These are phyloP conservation scores for Pseudophaeomoniella oleicola DNA, from an alignment of 2,329 filamentous ascomycete species.

Conservation along the genomic window DNA sequence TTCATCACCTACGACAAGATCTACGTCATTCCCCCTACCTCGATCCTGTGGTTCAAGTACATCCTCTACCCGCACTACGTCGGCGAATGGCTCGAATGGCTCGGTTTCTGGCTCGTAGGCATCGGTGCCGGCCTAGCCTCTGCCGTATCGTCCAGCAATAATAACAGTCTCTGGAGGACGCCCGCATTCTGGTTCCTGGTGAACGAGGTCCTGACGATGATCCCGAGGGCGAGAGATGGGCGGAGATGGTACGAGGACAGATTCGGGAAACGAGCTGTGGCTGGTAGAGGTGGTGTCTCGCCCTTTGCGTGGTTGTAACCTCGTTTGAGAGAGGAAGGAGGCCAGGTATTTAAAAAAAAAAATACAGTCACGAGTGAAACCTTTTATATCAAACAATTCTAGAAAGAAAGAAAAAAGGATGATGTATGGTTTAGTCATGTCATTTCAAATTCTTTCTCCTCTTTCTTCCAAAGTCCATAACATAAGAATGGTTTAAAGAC, in stretches of 20 bases:
- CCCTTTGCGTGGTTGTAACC: conserved; percentile 22
- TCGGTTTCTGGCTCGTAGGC: conserved; percentile 60
- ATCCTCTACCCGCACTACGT: conserved; percentile 88
- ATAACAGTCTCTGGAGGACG: conserved; percentile 47
- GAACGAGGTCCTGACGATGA: conserved; percentile 82
- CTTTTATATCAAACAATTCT: no score
- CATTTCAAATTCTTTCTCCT: no score
- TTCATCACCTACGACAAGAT: conserved; percentile 54
- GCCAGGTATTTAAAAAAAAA: no score
- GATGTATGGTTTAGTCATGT: no score
- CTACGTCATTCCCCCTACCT: conserved; percentile 69
- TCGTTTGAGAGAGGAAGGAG: no score
- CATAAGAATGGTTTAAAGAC: no score
- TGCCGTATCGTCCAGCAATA: conserved; percentile 34
- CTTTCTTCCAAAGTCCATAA: no score
- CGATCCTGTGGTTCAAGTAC: conserved; percentile 59
- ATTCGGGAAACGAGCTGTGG: conserved; percentile 75
- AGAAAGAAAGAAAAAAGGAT: no score
- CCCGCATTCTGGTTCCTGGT: conserved; percentile 71
- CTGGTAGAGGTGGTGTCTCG: conserved; percentile 58
- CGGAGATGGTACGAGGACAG: conserved; percentile 73
- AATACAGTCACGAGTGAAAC: no score
- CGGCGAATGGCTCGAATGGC: conserved; percentile 96
- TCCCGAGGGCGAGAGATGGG: conserved; percentile 70
- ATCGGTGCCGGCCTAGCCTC: conserved; percentile 14